phyloP scores from a whole-genome alignment of 495 filamentous ascomycete genomes.

The Cercophora sp. region DNA sequence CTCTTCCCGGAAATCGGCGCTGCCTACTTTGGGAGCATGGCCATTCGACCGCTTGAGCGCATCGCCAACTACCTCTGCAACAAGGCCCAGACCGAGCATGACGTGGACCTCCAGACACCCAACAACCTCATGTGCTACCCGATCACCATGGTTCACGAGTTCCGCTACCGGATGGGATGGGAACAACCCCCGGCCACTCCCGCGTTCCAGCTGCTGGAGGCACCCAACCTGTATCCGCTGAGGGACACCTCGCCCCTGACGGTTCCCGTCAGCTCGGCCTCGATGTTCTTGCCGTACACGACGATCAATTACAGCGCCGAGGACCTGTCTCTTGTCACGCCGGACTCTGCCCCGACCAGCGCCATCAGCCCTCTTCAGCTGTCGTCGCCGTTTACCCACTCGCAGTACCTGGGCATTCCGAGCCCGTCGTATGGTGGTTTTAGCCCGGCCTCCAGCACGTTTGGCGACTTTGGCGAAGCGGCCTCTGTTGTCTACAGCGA shows the following conservation, averaged over 20 bases:
- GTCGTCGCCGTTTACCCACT: conserved; percentile 43
- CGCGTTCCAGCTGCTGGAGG: conserved; percentile 50
- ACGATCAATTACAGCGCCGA: conserved; percentile 57
- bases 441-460: conserved; percentile 53
- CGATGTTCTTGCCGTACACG: conserved; percentile 42
- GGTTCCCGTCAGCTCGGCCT: conserved; percentile 32
- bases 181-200: conserved; percentile 47
- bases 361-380: conserved; percentile 47
- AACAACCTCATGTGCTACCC: conserved; percentile 59
- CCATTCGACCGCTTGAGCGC: conserved; percentile 70
- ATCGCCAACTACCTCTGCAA: conserved; percentile 61
- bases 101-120: conserved; percentile 46
- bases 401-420: conserved; percentile 53
- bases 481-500: conserved; percentile 52
- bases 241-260: conserved; percentile 31
- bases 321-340: conserved; percentile 41
- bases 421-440: conserved; percentile 52
- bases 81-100: conserved; percentile 40
- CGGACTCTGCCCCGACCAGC: conserved; percentile 35
- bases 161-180: conserved; percentile 62
- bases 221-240: conserved; percentile 45
- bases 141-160: conserved; percentile 56
- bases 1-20: conserved; percentile 88
- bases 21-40: conserved; percentile 76
- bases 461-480: conserved; percentile 49